These are phyloP conservation scores for Porphyrellus cyaneotinctus DNA, from an alignment of 768 basidiomycete species.

Conservation along the genomic window DNA sequence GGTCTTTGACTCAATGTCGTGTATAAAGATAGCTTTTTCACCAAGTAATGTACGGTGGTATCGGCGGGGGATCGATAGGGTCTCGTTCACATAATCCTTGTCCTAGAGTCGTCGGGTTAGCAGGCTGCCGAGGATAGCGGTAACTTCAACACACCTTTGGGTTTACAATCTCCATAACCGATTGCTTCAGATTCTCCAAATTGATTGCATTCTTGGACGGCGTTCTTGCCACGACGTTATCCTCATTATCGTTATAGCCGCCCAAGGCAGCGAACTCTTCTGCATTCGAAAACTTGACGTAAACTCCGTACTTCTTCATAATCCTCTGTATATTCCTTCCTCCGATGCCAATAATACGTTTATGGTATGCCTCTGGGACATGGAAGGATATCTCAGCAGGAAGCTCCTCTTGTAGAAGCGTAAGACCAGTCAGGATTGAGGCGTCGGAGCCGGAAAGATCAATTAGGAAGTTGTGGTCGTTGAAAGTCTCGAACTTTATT, in stretches of 20 bases:
- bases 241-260: conserved; percentile 95
- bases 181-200: conserved; percentile 90
- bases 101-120: conserved; percentile 49
- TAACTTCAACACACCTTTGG: conserved; percentile 66
- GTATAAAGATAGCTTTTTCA: conserved; percentile 96
- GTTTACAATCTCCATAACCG: conserved; percentile 96
- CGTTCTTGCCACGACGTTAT: conserved; percentile 97
- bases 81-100: conserved; percentile 94
- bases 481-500: conserved; percentile 99
- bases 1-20: conserved; percentile 94
- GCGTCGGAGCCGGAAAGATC: conserved; percentile 83
- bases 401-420: conserved; percentile 92
- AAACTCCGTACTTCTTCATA: conserved; percentile 99
- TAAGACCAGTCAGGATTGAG: conserved; percentile 84
- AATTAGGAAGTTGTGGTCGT: conserved; percentile 92
- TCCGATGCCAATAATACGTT: conserved; percentile 97
- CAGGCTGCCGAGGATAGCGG: neutral
- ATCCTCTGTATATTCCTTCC: conserved; percentile 98
- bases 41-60: conserved; percentile 94
- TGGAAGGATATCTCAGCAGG: conserved; percentile 98
- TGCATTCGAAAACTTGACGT: conserved; percentile 98
- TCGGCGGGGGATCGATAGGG: conserved; percentile 86
- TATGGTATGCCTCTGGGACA: conserved; percentile 96
- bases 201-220: conserved; percentile 97
- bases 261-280: conserved; percentile 95